A percentile compares a stretch with the other conserved stretches of the same genome.
Evolutionary conservation across 768 basidiomycete species (phyloP).

Genomic region (Tylopilus sp.): DNA sequence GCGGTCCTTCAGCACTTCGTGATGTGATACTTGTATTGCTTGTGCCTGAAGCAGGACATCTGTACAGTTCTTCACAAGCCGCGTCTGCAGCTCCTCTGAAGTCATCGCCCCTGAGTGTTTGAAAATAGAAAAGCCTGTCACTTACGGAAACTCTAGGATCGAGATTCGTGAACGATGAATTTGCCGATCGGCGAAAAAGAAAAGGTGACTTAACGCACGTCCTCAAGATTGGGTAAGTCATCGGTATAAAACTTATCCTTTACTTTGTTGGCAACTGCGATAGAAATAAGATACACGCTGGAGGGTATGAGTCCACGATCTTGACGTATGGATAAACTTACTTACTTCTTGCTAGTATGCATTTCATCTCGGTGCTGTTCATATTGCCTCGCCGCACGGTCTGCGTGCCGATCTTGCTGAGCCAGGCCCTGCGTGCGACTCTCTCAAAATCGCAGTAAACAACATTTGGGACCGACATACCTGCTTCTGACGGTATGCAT

Average conservation of each 20-base stretch:
- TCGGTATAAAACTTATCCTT: slow-evolving; percentile 71
- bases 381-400: slow-evolving; percentile 66
- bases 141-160: slow-evolving; percentile 71
- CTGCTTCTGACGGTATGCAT: slow-evolving; percentile 77
- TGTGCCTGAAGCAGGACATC: slow-evolving; percentile 58
- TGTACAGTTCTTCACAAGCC: slow-evolving; percentile 54
- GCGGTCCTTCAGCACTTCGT: slow-evolving; percentile 54
- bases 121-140: neutral
- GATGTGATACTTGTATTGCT: slow-evolving; percentile 52
- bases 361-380: slow-evolving; percentile 77
- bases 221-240: slow-evolving; percentile 65
- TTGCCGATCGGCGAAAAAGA: slow-evolving; percentile 4
- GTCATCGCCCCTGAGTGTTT: neutral
- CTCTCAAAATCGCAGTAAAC: neutral
- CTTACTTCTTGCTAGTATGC: slow-evolving; percentile 79
- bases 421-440: slow-evolving; percentile 51
- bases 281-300: slow-evolving; percentile 71
- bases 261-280: slow-evolving; percentile 60
- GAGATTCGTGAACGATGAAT: slow-evolving; percentile 29
- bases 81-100: slow-evolving; percentile 69
- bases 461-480: slow-evolving; percentile 27
- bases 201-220: slow-evolving; percentile 47
- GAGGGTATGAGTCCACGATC: neutral
- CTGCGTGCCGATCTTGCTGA: slow-evolving; percentile 73
- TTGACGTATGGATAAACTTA: neutral